phyloP scores from a whole-genome alignment of 768 basidiomycete species.

The Sporobolomyces phaffii region DNA sequence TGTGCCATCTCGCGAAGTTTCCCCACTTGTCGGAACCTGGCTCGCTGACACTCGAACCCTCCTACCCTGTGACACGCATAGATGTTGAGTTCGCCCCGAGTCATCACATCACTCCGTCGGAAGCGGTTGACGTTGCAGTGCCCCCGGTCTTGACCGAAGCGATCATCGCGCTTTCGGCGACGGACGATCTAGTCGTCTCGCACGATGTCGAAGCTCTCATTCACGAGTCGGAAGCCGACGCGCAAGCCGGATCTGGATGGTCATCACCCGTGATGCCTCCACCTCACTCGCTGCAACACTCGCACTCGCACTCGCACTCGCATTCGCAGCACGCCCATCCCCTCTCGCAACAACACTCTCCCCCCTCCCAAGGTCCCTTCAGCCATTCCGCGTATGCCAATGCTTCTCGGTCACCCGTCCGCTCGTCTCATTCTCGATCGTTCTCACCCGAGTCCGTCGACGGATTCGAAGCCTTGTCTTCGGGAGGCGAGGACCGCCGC shows the following conservation, averaged over 20 bases:
- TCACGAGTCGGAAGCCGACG: constrained; percentile 29
- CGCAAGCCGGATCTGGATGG: constrained; percentile 30
- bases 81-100: constrained; percentile 38
- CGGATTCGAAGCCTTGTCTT: constrained; percentile 13
- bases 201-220: constrained; percentile 24
- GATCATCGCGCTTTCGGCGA: constrained; percentile 25
- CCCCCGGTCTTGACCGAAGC: constrained; percentile 38
- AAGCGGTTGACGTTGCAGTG: constrained; percentile 37
- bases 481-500: constrained; percentile 2
- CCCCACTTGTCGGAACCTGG: background rate
- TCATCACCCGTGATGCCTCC: constrained; percentile 13
- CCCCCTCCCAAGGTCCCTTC: background rate
- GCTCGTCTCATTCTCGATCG: constrained; percentile 1
- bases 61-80: background rate
- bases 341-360: background rate
- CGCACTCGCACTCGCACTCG: background rate
- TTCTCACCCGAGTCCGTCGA: constrained; percentile 30
- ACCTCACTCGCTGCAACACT: background rate
- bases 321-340: background rate
- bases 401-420: constrained; percentile 23
- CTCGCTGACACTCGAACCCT: too few species aligned
- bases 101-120: constrained; percentile 30
- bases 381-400: constrained; percentile 13
- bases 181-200: constrained; percentile 9
- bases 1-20: background rate